Evolutionary conservation across 2,329 filamentous ascomycete genomes (phyloP), one percentile per base, ranked within the genome.

Genomic region (Ophiosphaerella korrae): DNA sequence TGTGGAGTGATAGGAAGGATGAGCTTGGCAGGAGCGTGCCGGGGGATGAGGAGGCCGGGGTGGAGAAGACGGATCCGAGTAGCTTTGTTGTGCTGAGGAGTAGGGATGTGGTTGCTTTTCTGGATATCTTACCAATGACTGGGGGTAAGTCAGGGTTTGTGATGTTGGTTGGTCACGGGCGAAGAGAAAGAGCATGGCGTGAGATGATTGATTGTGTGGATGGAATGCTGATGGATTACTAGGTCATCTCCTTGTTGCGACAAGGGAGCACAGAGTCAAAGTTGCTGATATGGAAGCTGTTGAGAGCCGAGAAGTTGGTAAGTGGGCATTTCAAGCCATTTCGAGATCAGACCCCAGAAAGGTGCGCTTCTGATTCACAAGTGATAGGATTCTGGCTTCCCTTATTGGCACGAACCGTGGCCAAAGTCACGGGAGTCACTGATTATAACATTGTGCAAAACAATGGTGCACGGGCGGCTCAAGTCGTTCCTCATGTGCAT

Each of bases 401-500:
- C 31, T 74, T 93, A 3, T 77, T 97, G 2, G 89, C 88, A 14
- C 78, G 84, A 16, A 89, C 89, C 0, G 80, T 96, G 33, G 82
- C 85, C 29, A 80, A 79, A 44, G 84, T 86, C 0, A 89, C 87
- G 2, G 88, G 87, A 8, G 84, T 90, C 1, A 80, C 80, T 43
- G 92, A 97, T 75, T 97, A 93, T 88, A 99, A 99, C 74, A 86
- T 97, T 26, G 90, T 97, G 48, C 93, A 97, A 78, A 97, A 97
- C 72, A 97, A 97, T 64, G 91, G 83, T 13, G 87, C 87, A 3
- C 85, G 91, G 29, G 93, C 93, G 2, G 92, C 92, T 2, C 93
- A 97, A 76, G 91, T 96, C 13, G 92, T 97, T 2, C 88, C 89
- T 18, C 93, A 97, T 73, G 88, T 95, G 42, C 93, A 99, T 74